A percentile compares a stretch with the other conserved stretches of the same genome.
Evolutionary conservation across 176 grass and related monocot genomes (phyloP).

Genomic region (Alloteropsis semialata): DNA sequence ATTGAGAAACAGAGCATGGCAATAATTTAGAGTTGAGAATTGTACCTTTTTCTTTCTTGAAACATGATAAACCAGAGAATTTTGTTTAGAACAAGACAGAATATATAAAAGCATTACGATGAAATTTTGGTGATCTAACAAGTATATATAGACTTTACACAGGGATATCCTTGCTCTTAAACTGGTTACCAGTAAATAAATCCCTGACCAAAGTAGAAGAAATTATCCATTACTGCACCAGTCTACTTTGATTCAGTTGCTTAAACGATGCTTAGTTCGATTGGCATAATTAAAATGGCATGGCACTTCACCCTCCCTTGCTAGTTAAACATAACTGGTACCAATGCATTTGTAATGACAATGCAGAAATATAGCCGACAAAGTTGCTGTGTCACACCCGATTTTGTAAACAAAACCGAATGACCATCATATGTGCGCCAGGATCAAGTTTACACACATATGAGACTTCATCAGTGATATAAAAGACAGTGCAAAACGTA

Average conservation of each 20-base stretch:
- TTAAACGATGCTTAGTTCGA: background rate
- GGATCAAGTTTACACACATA: too few species aligned
- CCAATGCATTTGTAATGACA: background rate
- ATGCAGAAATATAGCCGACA: constrained; percentile 37
- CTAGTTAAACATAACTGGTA: background rate
- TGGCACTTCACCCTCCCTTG: background rate
- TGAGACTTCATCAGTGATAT: too few species aligned
- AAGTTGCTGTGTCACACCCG: too few species aligned
- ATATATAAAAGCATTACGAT: background rate
- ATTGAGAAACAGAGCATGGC: background rate
- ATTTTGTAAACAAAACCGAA: too few species aligned
- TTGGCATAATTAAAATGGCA: background rate
- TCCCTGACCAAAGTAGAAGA: background rate
- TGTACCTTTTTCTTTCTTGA: background rate
- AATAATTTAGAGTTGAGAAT: background rate
- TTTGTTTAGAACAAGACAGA: background rate
- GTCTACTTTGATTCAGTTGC: background rate
- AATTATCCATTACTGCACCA: background rate
- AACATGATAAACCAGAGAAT: background rate
- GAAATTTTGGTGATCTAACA: background rate
- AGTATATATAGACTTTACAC: background rate
- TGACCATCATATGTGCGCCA: too few species aligned
- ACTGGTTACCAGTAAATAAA: background rate
- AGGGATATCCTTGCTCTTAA: background rate
- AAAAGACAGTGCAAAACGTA: too few species aligned